Evolutionary conservation across 2,329 filamentous ascomycete genomes (phyloP), one percentile per base, ranked within the genome.

Genomic region (Leptographium procerum): DNA sequence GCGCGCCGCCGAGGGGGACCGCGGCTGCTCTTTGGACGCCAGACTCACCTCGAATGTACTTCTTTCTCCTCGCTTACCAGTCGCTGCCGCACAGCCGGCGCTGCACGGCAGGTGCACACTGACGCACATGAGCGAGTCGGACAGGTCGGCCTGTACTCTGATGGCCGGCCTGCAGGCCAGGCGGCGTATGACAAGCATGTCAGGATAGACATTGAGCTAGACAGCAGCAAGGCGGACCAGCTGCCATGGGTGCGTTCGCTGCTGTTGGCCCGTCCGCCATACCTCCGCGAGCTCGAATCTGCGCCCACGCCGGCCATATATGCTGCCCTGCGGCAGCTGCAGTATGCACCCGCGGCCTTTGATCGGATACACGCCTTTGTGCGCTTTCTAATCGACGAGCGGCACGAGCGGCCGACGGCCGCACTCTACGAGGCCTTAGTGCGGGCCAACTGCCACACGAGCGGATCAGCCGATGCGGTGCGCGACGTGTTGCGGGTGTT

Each of bases 381-480:
- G 16, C 75, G 79, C 52, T 78, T 83, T 60, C 72, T 91, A 33
- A 69, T 91, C 14, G 71, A 70, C 48, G 71, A 76, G n/a, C 75
- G 83, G 19, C 69, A 73, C 1, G 79, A 85, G 65, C 67, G 70
- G 55, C 82, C 83, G 3, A 82, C 80, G 64, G 65, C 76, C 3
- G 73, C 79, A 57, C 72, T 90, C 55, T 96, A 94, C 70, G 84
- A 89, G 64, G 84, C 86, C 16, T 72, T 95, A 56, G 84, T 95
- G 65, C 77, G 85, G 60, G 83, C 85, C 52, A 91, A 95, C 71
- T 76, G 81, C 33, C 80, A 85, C 66, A 75, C 79, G 1, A 68
- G 79, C 56, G 91, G 91, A 10, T 90, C 87, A 6, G 84, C 85
- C 2, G 76, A 77, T 31, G 80, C 81, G 52, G 80, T 92, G 16